phyloP scores from a whole-genome alignment of 306 rosid species.

The Ormosia semicastrata region DNA sequence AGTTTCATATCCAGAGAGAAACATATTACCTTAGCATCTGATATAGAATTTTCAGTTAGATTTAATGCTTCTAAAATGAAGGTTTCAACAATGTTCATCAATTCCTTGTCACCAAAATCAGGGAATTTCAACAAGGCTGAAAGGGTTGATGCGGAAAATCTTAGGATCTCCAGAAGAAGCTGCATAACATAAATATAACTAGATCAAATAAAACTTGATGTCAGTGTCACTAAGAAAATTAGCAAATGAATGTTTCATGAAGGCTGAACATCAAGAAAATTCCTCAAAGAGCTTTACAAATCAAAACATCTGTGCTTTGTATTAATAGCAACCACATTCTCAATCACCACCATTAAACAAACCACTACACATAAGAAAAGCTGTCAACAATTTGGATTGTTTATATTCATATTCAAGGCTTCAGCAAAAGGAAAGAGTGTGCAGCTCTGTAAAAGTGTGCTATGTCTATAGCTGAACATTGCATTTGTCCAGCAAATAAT shows the following conservation, averaged over 20 bases:
- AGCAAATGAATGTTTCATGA: conserved; percentile 21
- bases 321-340: not conserved
- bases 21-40: conserved; percentile 64
- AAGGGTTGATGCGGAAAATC: conserved; percentile 58
- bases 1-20: conserved; percentile 11
- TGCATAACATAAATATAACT: conserved; percentile 42
- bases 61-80: conserved; percentile 59
- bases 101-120: conserved; percentile 42
- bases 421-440: not conserved
- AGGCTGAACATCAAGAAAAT: not conserved
- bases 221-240: conserved; percentile 21
- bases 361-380: not conserved
- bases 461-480: not conserved
- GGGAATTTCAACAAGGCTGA: conserved; percentile 59
- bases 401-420: not conserved
- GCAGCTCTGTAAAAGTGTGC: not conserved
- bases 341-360: not conserved
- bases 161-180: conserved; percentile 71
- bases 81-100: conserved; percentile 47
- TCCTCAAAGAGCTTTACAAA: conserved; percentile 9
- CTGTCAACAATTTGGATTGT: not conserved
- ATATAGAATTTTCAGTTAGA: conserved; percentile 57
- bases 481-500: not conserved
- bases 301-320: not conserved
- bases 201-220: conserved; percentile 22